Evolutionary conservation across 1,284 basidiomycete genomes (phyloP), one percentile per base, ranked within the genome.

Genomic region (Pyrrhoderma lamaoense): DNA sequence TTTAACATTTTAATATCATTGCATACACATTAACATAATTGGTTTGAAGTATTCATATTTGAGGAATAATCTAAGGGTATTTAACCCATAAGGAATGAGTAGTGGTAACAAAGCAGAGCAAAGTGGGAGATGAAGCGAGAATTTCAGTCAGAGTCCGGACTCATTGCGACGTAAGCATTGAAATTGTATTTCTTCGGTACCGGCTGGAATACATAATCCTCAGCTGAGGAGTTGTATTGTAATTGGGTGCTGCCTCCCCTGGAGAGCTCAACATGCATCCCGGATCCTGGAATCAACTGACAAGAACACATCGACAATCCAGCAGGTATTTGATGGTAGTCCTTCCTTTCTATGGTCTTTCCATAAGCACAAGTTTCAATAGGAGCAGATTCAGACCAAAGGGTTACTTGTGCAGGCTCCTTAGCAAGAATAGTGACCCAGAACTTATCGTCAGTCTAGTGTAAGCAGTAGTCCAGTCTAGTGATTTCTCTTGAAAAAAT

Each of bases 241-340:
- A 82, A 71, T 19, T 85, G 63, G 1, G 68, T 74, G 56, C 67
- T 52, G 16, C 79, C 78, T 55, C 74, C 67, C 40, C 88, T 75
- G 50, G 63, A 59, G 45, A 91, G 69, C 11, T 67, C 70, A 16
- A 77, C 85, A 51, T 72, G 70, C 72, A 89, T 85, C 19, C 63
- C 75, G 18, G 75, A 74, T 31, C 84, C 84, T 5, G 74, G 64
- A 11, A 66, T 60, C 38, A 86, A 77, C 9, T 76, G 70, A 22
- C 86, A 61, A 44, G 74, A 78, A 57, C 90, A 72, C 62, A 85
- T 87, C 57, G 75, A 78, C 21, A 82, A 68, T 52, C 89, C 89
- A 14, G 77, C 69, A 8, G 65, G 62, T 50, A 85, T 73, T 23
- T 62, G 44, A 63, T 79, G 79, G 8, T 70, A 74, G 62, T 74